Percentiles rank a stretch among this genome's conserved stretches.
These are phyloP conservation scores for Monilinia vaccinii-corymbosi DNA, from an alignment of 2,329 filamentous ascomycete species.

Conservation along the genomic window DNA sequence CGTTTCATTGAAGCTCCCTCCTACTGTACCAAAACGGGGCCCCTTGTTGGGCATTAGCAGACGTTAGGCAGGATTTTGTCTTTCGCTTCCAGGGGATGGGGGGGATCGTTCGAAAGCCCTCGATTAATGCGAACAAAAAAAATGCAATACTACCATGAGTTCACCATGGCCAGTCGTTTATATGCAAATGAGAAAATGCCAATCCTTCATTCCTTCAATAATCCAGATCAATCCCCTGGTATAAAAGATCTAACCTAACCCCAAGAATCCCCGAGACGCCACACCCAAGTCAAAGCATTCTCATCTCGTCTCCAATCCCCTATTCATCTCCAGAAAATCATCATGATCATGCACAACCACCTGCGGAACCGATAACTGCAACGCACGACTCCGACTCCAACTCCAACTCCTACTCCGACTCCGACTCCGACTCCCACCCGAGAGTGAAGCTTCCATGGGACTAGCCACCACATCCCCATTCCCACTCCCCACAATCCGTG, in stretches of 20 bases:
- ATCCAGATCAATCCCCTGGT: not conserved
- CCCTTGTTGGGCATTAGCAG: slow-evolving; percentile 4
- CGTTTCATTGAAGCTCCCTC: not conserved
- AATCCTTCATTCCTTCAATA: too few species aligned
- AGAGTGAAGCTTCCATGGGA: not conserved
- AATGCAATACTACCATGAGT: too few species aligned
- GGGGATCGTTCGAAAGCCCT: too few species aligned
- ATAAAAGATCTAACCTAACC: not conserved
- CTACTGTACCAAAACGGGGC: not conserved
- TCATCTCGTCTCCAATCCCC: not conserved
- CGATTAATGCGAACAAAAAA: not conserved
- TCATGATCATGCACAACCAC: slow-evolving; percentile 21
- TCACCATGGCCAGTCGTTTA: not conserved
- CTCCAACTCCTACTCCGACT: not conserved
- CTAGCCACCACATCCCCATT: not conserved
- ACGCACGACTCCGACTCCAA: slow-evolving; percentile 3
- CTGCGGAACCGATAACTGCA: slow-evolving; percentile 10
- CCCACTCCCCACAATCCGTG: not conserved
- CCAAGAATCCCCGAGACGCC: not conserved
- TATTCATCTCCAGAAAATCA: slow-evolving; percentile 14
- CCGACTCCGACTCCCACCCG: not conserved
- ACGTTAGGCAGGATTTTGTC: not conserved
- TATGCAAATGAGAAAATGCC: not conserved
- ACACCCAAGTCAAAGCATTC: not conserved
- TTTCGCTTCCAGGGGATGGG: not conserved